Evolutionary conservation across 768 basidiomycete genomes (phyloP).

Genomic region (Paxillus involutus): DNA sequence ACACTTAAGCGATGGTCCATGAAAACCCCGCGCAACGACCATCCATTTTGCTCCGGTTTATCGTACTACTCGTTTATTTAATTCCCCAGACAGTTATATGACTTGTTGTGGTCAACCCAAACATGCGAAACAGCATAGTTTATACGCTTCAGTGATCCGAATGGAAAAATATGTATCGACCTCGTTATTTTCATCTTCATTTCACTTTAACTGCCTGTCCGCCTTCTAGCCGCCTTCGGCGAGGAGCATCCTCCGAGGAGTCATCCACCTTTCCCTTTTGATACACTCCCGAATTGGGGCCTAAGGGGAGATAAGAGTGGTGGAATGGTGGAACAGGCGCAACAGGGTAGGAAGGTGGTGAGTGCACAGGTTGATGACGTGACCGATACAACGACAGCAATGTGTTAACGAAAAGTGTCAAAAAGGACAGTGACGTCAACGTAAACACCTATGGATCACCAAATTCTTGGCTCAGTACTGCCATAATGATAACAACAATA

Average conservation of each 20-base stretch:
- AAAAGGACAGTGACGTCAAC: conserved; percentile 70
- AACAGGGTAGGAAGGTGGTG: conserved; percentile 39
- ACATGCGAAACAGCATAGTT: conserved; percentile 15
- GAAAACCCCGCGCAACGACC: conserved; percentile 1
- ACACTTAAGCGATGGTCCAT: background rate
- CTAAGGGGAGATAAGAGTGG: conserved; percentile 52
- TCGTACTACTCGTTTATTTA: conserved; percentile 9
- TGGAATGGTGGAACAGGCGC: conserved; percentile 42
- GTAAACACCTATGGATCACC: conserved; percentile 56
- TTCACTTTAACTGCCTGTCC: conserved; percentile 56
- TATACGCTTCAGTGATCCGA: conserved; percentile 29
- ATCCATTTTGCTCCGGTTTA: conserved; percentile 11
- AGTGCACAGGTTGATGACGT: conserved; percentile 50
- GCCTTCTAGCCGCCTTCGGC: conserved; percentile 57
- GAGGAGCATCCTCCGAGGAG: conserved; percentile 41
- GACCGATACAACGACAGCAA: conserved; percentile 76
- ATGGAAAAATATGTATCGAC: conserved; percentile 20
- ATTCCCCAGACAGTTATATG: conserved; percentile 23
- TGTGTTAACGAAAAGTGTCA: conserved; percentile 82
- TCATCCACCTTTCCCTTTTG: conserved; percentile 33
- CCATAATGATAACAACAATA: conserved; percentile 11
- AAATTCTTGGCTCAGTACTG: conserved; percentile 18
- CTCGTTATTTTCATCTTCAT: conserved; percentile 28
- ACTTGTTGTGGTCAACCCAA: conserved; percentile 19
- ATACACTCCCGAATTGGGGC: conserved; percentile 47